A percentile compares a stretch with the other conserved stretches of the same genome.
Conservation (phyloP, 1,284 basidiomycete genomes). For the Ustilago loliicola region DNA sequence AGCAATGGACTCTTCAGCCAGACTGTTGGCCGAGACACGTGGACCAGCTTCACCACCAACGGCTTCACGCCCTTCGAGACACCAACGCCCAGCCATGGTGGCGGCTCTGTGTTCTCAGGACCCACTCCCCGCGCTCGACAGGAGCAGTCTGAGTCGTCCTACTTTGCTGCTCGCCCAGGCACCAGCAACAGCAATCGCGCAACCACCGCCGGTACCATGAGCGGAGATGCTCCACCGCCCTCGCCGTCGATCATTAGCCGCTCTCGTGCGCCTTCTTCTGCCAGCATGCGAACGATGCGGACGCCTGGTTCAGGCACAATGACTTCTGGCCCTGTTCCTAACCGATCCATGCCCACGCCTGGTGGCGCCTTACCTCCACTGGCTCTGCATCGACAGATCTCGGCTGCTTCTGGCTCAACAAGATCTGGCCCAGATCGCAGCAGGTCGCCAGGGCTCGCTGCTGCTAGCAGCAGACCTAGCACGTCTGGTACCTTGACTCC, state of each 20-base stretch:
- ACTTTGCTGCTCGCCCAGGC: constrained; percentile 55
- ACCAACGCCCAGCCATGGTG: constrained; percentile 41
- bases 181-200: constrained; percentile 35
- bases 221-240: constrained; percentile 59
- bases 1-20: constrained; percentile 11
- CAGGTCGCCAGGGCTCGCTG: constrained; percentile 31
- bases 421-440: constrained; percentile 17
- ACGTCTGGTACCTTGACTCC: constrained; percentile 39
- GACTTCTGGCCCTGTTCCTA: constrained; percentile 40
- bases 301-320: constrained; percentile 36
- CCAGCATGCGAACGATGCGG: constrained; percentile 49
- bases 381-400: constrained; percentile 41
- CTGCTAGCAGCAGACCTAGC: constrained; percentile 34
- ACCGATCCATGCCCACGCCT: constrained; percentile 46
- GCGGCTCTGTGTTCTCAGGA: constrained; percentile 14
- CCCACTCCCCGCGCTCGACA: constrained; percentile 51
- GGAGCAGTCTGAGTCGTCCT: constrained; percentile 57
- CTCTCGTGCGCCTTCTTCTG: constrained; percentile 59
- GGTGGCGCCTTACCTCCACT: constrained; percentile 36
- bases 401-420: constrained; percentile 17
- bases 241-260: constrained; percentile 66
- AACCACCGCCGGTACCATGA: constrained; percentile 23
- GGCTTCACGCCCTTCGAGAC: constrained; percentile 59
- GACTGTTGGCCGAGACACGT: constrained; percentile 42
- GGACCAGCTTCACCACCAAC: constrained; percentile 56